Conservation (phyloP, 2,329 filamentous ascomycete species). For the Pseudocercospora fuligena region DNA sequence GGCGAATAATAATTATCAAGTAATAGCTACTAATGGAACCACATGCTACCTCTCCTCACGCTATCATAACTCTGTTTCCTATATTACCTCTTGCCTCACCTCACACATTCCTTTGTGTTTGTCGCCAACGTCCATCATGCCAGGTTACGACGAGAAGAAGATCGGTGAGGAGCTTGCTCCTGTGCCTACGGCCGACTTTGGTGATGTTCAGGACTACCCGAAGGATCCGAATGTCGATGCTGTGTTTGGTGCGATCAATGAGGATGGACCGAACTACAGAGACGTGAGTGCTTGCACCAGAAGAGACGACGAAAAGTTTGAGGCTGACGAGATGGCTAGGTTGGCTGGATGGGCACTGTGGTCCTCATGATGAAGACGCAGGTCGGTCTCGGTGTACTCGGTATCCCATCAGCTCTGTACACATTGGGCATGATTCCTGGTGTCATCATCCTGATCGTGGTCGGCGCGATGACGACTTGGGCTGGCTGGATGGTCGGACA, state of each 20-base stretch:
- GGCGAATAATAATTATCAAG: constrained; percentile 23
- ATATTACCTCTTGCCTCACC: constrained; percentile 9
- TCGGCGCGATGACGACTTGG: constrained; percentile 55
- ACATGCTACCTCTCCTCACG: constrained; percentile 3
- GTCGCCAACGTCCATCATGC: constrained; percentile 14
- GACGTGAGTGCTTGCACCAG: constrained; percentile 28
- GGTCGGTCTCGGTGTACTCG: constrained; percentile 55
- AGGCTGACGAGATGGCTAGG: constrained; percentile 15
- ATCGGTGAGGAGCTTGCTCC: constrained; percentile 24
- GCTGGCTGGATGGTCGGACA: constrained; percentile 54
- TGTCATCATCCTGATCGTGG: constrained; percentile 49
- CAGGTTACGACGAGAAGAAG: constrained; percentile 24
- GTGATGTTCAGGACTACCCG: constrained; percentile 25
- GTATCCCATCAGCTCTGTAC: constrained; percentile 51
- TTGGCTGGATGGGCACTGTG: constrained; percentile 50
- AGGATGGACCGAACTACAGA: constrained; percentile 28
- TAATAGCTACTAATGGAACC: constrained; percentile 19
- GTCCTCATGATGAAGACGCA: constrained; percentile 55
- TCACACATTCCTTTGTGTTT: constrained; percentile 10
- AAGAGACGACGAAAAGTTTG: not conserved
- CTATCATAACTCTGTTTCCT: constrained; percentile 12
- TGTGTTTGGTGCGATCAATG: constrained; percentile 27
- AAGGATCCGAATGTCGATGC: constrained; percentile 23
- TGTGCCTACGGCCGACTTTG: constrained; percentile 24
- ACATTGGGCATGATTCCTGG: constrained; percentile 55